These are phyloP conservation scores for Aspergillaceae sp. DNA, from an alignment of 2,329 filamentous ascomycete species.

Conservation along the genomic window DNA sequence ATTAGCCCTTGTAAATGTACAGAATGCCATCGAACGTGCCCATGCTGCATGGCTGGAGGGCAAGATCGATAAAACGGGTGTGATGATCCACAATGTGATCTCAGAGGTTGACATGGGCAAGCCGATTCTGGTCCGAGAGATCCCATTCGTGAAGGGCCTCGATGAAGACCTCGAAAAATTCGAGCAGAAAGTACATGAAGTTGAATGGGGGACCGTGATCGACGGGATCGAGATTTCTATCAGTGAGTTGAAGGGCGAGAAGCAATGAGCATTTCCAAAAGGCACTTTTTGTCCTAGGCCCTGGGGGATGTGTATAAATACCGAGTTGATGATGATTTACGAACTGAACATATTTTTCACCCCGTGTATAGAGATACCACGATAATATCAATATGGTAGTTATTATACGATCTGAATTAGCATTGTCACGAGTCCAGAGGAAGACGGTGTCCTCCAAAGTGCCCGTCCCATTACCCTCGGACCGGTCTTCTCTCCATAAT, in stretches of 20 bases:
- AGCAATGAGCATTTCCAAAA: constrained; percentile 3
- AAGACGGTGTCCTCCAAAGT: no score
- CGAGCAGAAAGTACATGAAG: constrained; percentile 62
- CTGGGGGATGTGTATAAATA: no score
- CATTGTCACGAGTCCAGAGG: no score
- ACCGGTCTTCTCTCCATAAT: no score
- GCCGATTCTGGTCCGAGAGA: constrained; percentile 61
- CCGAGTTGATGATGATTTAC: no score
- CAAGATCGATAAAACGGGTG: constrained; percentile 60
- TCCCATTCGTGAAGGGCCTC: constrained; percentile 52
- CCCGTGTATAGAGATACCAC: no score
- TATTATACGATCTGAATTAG: no score
- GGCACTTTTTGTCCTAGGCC: no score
- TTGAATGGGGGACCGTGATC: constrained; percentile 73
- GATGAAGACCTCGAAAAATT: constrained; percentile 59
- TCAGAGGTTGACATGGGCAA: constrained; percentile 70
- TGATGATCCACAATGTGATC: constrained; percentile 85
- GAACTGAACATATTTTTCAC: no score
- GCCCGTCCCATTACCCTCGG: no score
- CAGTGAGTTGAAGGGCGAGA: constrained; percentile 20
- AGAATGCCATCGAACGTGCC: constrained; percentile 66
- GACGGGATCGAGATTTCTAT: constrained; percentile 49
- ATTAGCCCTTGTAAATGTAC: background rate
- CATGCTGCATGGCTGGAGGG: constrained; percentile 64
- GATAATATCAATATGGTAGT: no score